phyloP scores from a whole-genome alignment of 2,329 filamentous ascomycete species.

The Aureobasidium namibiae region DNA sequence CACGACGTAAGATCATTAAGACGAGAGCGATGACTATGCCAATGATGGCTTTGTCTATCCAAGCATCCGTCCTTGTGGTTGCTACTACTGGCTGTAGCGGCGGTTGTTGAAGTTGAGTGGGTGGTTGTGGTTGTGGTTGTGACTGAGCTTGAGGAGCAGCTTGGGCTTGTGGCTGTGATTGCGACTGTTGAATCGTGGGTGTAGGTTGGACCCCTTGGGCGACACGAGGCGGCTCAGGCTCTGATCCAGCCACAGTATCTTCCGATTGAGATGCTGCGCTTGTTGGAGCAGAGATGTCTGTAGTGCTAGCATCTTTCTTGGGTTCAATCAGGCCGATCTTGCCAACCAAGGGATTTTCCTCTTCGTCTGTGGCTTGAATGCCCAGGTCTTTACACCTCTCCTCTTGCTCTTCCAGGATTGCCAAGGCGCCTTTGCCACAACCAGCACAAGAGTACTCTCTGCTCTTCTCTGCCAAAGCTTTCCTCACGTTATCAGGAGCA shows the following conservation, averaged over 20 bases:
- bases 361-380: constrained; percentile 31
- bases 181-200: constrained; percentile 16
- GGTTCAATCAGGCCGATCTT: constrained; percentile 53
- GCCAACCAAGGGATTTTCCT: constrained; percentile 45
- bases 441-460: constrained; percentile 57
- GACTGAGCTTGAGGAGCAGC: constrained; percentile 13
- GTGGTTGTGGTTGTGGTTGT: not conserved
- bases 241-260: not conserved
- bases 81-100: not conserved
- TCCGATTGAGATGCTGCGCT: not conserved
- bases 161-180: constrained; percentile 19
- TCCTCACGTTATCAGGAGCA: constrained; percentile 58
- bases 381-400: constrained; percentile 44
- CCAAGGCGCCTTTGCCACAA: constrained; percentile 64
- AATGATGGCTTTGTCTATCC: constrained; percentile 75
- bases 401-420: constrained; percentile 65
- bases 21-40: constrained; percentile 61
- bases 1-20: constrained; percentile 52
- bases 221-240: not conserved
- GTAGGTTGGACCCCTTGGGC: constrained; percentile 15
- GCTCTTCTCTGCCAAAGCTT: constrained; percentile 61
- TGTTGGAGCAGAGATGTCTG: constrained; percentile 30
- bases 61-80: constrained; percentile 34
- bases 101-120: not conserved
- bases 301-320: constrained; percentile 56